phyloP scores from a whole-genome alignment of 2,329 filamentous ascomycete genomes.

The Paracorniculantispora psalliotae region DNA sequence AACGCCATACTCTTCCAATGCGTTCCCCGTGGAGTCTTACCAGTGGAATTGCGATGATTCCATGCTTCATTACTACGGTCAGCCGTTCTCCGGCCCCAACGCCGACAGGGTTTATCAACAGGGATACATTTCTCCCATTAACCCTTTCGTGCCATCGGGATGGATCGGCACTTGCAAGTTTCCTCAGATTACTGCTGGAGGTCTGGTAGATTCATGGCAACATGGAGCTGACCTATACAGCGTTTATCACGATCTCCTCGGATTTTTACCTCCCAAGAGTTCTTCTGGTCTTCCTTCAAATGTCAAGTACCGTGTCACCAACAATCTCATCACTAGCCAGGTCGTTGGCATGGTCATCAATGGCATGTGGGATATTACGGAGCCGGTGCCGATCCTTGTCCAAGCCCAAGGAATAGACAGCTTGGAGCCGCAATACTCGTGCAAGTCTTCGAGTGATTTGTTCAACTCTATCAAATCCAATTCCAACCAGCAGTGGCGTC shows the following conservation, averaged over 20 bases:
- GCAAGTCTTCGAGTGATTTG: conserved; percentile 43
- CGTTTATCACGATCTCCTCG: conserved; percentile 68
- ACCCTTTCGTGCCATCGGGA: conserved; percentile 61
- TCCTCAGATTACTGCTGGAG: conserved; percentile 69
- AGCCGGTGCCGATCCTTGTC: conserved; percentile 42
- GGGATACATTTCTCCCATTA: conserved; percentile 55
- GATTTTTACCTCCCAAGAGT: conserved; percentile 56
- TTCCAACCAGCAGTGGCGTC: conserved; percentile 50
- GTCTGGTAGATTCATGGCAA: conserved; percentile 68
- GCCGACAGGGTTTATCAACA: conserved; percentile 60
- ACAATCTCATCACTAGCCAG: conserved; percentile 78
- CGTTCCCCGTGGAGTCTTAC: conserved; percentile 69
- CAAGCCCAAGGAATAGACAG: conserved; percentile 59
- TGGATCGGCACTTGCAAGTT: conserved; percentile 75
- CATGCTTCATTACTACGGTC: conserved; percentile 64
- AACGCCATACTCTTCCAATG: conserved; percentile 73
- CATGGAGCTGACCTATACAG: conserved; percentile 72
- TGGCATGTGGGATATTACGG: conserved; percentile 57
- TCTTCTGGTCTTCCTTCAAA: conserved; percentile 34
- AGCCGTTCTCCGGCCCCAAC: conserved; percentile 46
- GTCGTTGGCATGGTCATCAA: conserved; percentile 70
- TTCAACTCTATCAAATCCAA: conserved; percentile 41
- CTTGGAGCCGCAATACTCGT: conserved; percentile 69
- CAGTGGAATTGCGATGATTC: conserved; percentile 68
- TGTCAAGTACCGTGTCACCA: conserved; percentile 67